phyloP scores from a whole-genome alignment of 1,284 basidiomycete genomes.

The Puccinia coronata region DNA sequence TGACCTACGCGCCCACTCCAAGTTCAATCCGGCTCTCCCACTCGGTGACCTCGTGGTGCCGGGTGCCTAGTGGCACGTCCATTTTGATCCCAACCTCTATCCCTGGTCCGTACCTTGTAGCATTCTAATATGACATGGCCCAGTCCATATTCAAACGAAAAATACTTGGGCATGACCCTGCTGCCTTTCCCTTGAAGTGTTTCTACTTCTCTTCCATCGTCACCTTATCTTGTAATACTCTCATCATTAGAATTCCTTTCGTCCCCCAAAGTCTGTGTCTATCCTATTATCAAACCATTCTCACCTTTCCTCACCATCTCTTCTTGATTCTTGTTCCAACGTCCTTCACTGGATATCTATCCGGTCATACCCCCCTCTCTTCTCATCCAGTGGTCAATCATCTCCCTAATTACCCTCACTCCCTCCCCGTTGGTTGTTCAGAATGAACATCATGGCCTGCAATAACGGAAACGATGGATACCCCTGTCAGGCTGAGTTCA shows the following conservation, averaged over 20 bases:
- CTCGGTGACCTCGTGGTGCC: no score
- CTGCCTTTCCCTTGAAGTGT: no score
- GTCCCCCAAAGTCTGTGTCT: no score
- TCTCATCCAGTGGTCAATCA: not conserved
- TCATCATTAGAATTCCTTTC: no score
- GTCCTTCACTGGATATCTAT: not conserved
- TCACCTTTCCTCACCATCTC: not conserved
- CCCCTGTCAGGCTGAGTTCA: constrained; percentile 42
- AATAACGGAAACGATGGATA: constrained; percentile 47
- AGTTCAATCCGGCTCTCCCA: no score
- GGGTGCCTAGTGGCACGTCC: no score
- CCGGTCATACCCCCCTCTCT: not conserved
- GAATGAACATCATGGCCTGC: constrained; percentile 42
- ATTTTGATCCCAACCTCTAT: no score
- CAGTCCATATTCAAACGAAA: not conserved
- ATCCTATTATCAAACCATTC: not conserved
- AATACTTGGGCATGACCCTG: no score
- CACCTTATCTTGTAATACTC: no score
- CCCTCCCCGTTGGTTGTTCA: not conserved
- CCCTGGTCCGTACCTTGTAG: no score
- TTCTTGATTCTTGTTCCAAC: not conserved
- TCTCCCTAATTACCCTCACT: not conserved
- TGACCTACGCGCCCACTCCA: no score
- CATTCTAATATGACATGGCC: not conserved
- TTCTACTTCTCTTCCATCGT: no score